Evolutionary conservation across 148 eudicot species (phyloP).

Genomic region (Pouteria glomerata): DNA sequence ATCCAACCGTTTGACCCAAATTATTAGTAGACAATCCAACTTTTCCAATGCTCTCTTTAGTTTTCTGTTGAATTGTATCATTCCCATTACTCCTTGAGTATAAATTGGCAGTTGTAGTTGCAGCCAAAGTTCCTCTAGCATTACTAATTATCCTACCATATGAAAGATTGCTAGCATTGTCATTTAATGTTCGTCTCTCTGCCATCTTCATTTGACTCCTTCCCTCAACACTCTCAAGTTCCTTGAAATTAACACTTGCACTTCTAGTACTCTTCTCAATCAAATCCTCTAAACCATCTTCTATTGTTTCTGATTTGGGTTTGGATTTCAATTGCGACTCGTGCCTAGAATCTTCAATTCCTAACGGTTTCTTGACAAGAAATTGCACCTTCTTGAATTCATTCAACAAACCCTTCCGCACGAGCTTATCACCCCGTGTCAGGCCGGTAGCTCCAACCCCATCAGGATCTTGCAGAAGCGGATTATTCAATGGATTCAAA

Average conservation of each 20-base stretch:
- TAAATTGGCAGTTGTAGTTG: not conserved
- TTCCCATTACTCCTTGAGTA: not conserved
- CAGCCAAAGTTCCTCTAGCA: conserved; percentile 4
- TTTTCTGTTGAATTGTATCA: conserved; percentile 12
- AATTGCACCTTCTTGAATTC: conserved; percentile 53
- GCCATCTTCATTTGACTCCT: conserved; percentile 24
- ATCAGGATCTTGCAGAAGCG: conserved; percentile 83
- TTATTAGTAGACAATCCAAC: conserved; percentile 15
- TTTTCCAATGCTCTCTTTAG: conserved; percentile 6
- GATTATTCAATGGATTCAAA: conserved; percentile 66
- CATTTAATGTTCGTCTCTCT: conserved; percentile 43
- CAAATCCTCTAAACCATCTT: conserved; percentile 5
- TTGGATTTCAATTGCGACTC: not conserved
- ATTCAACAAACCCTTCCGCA: conserved; percentile 45
- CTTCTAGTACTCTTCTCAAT: not conserved
- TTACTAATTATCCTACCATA: conserved; percentile 3
- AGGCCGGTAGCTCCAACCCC: conserved; percentile 58
- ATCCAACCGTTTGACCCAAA: conserved; percentile 8
- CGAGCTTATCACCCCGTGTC: conserved; percentile 62
- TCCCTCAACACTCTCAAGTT: conserved; percentile 11
- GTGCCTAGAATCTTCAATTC: conserved; percentile 17
- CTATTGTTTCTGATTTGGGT: not conserved
- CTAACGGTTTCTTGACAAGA: conserved; percentile 43
- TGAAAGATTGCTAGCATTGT: conserved; percentile 16
- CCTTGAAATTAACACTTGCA: conserved; percentile 6